Base-by-base conservation (phyloP, 2,329 filamentous ascomycete genomes). In the Fusarium sp. region DNA sequence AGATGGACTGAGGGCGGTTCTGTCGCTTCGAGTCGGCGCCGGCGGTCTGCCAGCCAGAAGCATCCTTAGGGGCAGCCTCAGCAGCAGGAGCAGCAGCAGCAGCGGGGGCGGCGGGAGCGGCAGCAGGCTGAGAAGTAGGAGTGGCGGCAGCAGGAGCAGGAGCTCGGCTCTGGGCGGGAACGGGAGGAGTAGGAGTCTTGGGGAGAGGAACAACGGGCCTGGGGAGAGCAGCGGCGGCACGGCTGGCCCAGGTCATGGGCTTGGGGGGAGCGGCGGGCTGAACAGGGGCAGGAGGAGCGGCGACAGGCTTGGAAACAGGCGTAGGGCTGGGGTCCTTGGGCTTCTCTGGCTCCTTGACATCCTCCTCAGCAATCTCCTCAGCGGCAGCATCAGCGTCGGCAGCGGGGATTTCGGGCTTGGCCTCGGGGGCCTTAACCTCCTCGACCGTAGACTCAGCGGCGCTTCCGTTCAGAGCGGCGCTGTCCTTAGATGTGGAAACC, bases 21-120 rank as follows among this genome's bases (percentile, higher is more conserved):
- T 96, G 94, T 81, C 94, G 92, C 88, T 96, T 96, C 78, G 93
- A 93, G 83, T 97, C 93, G 65, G 91, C 89, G 67, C 93, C 92
- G 64, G 94, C 96, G 58, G 93, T 96, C 84, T 98, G 96, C 96
- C 96, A 99, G 69, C 86, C 86, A 40, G 83, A 72, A 13, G 69
- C 58, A 71, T 93, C 89, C 87, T 88, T 91, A 73, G 77, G 78
- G 31, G 85, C 78, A 45, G 78, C 80, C 81, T 85, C 82, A 56
- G 85, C 78, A 57, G 85, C 73, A 59, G 85, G 74, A 57, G 85
- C 77, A 56, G 84, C 74, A 31, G 83, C 69, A 22, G 85, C 77
- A 31, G 83, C 78, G n/a, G 85, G 69, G 62, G 88, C 73, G 50
- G 83, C 72, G 35, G 80, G 59, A 69, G 85, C 79, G 18, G 84